Conservation (phyloP, 768 basidiomycete species). For the Leccinum aurantiacum region DNA sequence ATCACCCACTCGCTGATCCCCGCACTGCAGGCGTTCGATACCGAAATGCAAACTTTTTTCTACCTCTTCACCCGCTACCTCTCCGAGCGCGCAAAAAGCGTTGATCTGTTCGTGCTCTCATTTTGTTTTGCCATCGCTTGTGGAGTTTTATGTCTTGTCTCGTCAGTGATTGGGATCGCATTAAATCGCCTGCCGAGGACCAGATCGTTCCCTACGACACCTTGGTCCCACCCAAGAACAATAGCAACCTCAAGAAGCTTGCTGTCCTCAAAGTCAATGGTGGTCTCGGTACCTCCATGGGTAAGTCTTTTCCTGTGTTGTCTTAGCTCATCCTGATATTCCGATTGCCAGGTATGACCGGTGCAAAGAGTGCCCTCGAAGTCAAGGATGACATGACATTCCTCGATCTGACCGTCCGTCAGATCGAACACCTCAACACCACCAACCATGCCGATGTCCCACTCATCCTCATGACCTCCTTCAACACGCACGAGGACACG, state of each 20-base stretch:
- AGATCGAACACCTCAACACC: constrained; percentile 71
- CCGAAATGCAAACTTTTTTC: constrained; percentile 86
- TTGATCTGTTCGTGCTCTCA: constrained; percentile 59
- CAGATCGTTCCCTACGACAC: constrained; percentile 61
- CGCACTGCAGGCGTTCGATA: constrained; percentile 59
- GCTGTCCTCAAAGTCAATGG: constrained; percentile 81
- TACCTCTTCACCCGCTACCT: constrained; percentile 80
- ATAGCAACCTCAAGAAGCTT: constrained; percentile 59
- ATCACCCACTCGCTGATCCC: constrained; percentile 19
- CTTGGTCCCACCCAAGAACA: constrained; percentile 46
- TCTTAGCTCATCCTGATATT: constrained; percentile 4
- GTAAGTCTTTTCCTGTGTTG: constrained; percentile 23
- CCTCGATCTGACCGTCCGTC: constrained; percentile 62
- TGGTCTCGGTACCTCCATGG: constrained; percentile 69
- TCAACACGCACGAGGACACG: constrained; percentile 80
- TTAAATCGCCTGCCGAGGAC: constrained; percentile 63
- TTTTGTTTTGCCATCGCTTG: constrained; percentile 14
- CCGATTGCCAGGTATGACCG: constrained; percentile 45
- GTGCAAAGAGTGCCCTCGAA: constrained; percentile 72
- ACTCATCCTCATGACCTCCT: constrained; percentile 80
- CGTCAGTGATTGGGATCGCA: constrained; percentile 40
- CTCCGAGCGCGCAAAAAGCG: constrained; percentile 61
- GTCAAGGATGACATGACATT: constrained; percentile 73
- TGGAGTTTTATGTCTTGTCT: constrained; percentile 2
- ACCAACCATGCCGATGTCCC: constrained; percentile 65